Conservation (phyloP, 2,329 filamentous ascomycete species). For the Aspergillus niger region DNA sequence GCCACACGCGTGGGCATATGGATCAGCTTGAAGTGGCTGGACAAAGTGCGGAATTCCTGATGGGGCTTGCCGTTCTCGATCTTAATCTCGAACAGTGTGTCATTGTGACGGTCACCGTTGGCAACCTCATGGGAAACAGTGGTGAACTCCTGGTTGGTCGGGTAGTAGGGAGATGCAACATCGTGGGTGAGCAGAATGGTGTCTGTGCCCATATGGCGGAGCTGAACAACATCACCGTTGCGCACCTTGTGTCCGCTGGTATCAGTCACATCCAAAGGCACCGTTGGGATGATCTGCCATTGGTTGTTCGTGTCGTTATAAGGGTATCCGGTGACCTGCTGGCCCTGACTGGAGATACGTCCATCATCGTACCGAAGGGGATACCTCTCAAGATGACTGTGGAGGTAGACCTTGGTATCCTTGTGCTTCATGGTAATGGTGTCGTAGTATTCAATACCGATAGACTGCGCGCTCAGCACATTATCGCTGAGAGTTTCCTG, state of each 20-base stretch:
- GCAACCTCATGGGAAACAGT: constrained; percentile 74
- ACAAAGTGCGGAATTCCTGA: constrained; percentile 85
- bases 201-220: constrained; percentile 84
- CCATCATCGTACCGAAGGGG: constrained; percentile 96
- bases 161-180: constrained; percentile 92
- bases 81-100: constrained; percentile 89
- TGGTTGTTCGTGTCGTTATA: constrained; percentile 99
- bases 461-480: constrained; percentile 80
- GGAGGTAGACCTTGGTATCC: constrained; percentile 93
- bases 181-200: constrained; percentile 89
- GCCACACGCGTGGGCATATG: constrained; percentile 94
- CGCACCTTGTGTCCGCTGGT: constrained; percentile 66
- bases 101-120: constrained; percentile 72
- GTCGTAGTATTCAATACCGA: constrained; percentile 89
- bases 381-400: constrained; percentile 87
- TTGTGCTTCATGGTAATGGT: constrained; percentile 87
- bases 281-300: constrained; percentile 84
- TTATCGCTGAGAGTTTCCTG: constrained; percentile 97
- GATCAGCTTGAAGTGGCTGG: constrained; percentile 92
- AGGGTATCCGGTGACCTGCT: constrained; percentile 97
- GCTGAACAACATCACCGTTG: constrained; percentile 82
- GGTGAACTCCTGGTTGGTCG: constrained; percentile 98
- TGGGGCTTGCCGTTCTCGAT: constrained; percentile 80
- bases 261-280: constrained; percentile 55
- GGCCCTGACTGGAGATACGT: constrained; percentile 93